These are phyloP conservation scores for Boletus eberwhitei DNA, from an alignment of 768 basidiomycete species.

Conservation along the genomic window DNA sequence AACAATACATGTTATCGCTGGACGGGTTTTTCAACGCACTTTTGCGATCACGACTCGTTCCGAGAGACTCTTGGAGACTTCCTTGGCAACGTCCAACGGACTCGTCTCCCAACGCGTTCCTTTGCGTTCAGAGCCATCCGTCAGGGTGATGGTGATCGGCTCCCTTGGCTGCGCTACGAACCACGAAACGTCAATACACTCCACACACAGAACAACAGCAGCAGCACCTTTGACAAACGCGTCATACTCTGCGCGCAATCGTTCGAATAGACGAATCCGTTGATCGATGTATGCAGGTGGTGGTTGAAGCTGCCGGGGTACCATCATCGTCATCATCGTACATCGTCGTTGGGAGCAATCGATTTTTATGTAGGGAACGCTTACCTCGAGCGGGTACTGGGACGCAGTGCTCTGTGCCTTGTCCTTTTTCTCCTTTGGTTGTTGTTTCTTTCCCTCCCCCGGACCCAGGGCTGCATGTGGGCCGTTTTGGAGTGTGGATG, in stretches of 20 bases:
- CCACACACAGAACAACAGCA: too few species aligned
- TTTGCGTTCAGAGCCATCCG: conserved; percentile 80
- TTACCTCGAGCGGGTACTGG: conserved; percentile 64
- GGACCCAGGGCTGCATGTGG: conserved; percentile 35
- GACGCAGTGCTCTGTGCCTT: conserved; percentile 34
- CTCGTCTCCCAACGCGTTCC: conserved; percentile 93
- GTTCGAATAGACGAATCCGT: conserved; percentile 85
- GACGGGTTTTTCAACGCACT: conserved; percentile 38
- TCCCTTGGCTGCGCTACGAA: conserved; percentile 67
- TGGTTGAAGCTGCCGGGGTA: conserved; percentile 61
- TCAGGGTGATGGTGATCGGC: conserved; percentile 79
- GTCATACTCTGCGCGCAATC: conserved; percentile 81
- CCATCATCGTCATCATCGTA: neutral
- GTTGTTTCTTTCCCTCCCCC: conserved; percentile 33
- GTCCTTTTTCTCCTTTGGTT: conserved; percentile 44
- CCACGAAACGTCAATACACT: neutral
- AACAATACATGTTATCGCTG: neutral
- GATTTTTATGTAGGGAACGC: neutral
- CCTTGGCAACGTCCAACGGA: conserved; percentile 88
- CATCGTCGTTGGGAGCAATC: too few species aligned
- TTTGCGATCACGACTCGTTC: conserved; percentile 93
- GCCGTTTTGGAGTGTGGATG: conserved; percentile 42
- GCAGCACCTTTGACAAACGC: conserved; percentile 67
- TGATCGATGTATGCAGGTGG: conserved; percentile 84
- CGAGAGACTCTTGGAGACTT: conserved; percentile 80